Conservation (phyloP, 2,329 filamentous ascomycete genomes). For the Pseudocercospora macadamiae region DNA sequence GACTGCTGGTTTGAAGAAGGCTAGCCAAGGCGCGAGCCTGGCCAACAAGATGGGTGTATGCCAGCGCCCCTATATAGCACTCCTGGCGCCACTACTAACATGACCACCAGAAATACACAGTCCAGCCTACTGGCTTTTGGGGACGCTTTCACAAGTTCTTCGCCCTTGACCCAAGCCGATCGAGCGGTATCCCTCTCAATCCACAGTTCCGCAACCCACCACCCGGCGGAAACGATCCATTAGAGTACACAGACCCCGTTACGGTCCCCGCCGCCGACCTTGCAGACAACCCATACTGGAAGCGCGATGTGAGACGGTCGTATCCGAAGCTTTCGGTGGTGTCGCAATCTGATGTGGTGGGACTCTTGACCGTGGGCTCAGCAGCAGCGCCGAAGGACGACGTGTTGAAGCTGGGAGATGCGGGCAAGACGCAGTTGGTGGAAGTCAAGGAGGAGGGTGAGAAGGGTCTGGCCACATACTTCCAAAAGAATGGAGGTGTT, state of each 20-base stretch:
- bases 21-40: constrained; percentile 12
- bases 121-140: constrained; percentile 89
- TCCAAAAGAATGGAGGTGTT: constrained; percentile 65
- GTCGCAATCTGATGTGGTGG: constrained; percentile 81
- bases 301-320: constrained; percentile 80
- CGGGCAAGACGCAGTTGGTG: constrained; percentile 73
- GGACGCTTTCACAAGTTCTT: constrained; percentile 76
- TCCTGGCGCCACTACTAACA: constrained; percentile 9
- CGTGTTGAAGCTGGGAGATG: constrained; percentile 71
- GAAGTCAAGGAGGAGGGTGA: constrained; percentile 74
- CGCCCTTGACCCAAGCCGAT: constrained; percentile 83
- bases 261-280: constrained; percentile 83
- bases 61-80: background rate
- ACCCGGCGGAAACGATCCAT: constrained; percentile 72
- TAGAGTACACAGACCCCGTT: constrained; percentile 77
- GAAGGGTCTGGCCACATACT: constrained; percentile 71
- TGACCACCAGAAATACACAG: constrained; percentile 80
- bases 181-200: constrained; percentile 90
- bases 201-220: constrained; percentile 87
- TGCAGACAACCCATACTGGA: constrained; percentile 94
- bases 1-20: constrained; percentile 6
- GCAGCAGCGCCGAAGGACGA: constrained; percentile 79
- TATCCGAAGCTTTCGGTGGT: constrained; percentile 83
- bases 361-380: constrained; percentile 82
- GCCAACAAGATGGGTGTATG: constrained; percentile 25